phyloP scores from a whole-genome alignment of 441 rosid genomes.

The Gossypium trilobum region DNA sequence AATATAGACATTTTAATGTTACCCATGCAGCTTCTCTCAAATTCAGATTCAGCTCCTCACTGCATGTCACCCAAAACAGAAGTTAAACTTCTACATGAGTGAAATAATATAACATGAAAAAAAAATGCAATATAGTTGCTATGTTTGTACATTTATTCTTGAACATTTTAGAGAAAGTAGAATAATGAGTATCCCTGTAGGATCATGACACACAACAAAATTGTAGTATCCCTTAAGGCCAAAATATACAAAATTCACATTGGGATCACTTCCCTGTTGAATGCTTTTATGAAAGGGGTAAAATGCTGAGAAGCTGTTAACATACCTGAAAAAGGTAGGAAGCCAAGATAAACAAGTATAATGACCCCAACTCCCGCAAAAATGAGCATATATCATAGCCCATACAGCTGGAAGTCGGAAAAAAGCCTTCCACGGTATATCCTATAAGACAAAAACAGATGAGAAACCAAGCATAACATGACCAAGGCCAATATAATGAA shows the following conservation, averaged over 20 bases:
- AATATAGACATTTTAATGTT: conserved; percentile 20
- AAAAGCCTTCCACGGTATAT: conserved; percentile 80
- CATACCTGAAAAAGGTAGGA: conserved; percentile 84
- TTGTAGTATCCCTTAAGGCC: not conserved
- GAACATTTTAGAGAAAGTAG: not conserved
- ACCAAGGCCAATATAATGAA: not conserved
- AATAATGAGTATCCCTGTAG: not conserved
- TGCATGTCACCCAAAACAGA: conserved; percentile 33
- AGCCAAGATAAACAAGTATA: conserved; percentile 90
- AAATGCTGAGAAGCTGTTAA: conserved; percentile 3
- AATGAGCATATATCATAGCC: conserved; percentile 95
- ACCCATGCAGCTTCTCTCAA: conserved; percentile 98
- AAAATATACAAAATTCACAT: not conserved
- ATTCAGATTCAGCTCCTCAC: conserved; percentile 75
- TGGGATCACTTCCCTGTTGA: not conserved
- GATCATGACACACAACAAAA: not conserved
- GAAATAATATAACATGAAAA: conserved; percentile 6
- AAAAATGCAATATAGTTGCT: not conserved
- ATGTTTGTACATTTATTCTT: not conserved
- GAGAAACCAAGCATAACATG: conserved; percentile 14
- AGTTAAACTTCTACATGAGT: conserved; percentile 3
- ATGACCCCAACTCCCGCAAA: conserved; percentile 99
- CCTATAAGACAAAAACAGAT: conserved; percentile 38
- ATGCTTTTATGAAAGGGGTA: not conserved
- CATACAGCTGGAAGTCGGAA: conserved; percentile 61